Evolutionary conservation across 192 early-diverging fungal species (phyloP), one percentile per base, ranked within the genome.

Genomic region (Lunasporangiospora selenospora): DNA sequence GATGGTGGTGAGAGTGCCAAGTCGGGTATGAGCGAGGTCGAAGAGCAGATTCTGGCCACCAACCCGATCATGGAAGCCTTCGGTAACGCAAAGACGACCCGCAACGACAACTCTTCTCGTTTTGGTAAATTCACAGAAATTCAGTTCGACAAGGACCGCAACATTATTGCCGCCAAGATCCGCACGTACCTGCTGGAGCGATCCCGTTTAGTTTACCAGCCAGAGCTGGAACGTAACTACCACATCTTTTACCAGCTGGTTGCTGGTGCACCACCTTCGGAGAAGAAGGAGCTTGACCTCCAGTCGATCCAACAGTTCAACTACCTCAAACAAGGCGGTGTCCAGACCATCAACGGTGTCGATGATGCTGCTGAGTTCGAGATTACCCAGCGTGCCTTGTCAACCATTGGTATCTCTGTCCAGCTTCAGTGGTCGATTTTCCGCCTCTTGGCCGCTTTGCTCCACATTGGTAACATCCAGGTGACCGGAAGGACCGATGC

Each of bases 31-130:
- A 89, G 85, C 39, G 84, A 82, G 55, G 85, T 88, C 1, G 92
- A 94, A 65, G 90, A 94, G 63, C 88, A 90, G 80, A 90, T 94
- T 54, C 65, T 94, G 54, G 87, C 97, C 4, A 99, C 96, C 37
- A 99, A 99, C 81, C 97, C 97, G 11, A 97, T 99, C 70, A 95
- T 98, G 85, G 97, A 99, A 87, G 90, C 97, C 43, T 99, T 99
- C 75, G 97, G 97, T 65, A 99, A 99, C 80, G 95, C 97, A 30
- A 99, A 99, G 77, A 99, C 97, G 11, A 98, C 97, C 7, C 82
- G 97, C 73, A 99, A 99, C 84, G 97, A 99, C 83, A 99, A 99
- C 83, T 88, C 85, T 55, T 98, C 96, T 44, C 90, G 97, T 21
- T 99, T 99, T 73, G 97, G 97, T 56, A 99, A 99, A 84, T 99